Conservation (phyloP, 768 basidiomycete species). For the Psilocybe sp. region DNA sequence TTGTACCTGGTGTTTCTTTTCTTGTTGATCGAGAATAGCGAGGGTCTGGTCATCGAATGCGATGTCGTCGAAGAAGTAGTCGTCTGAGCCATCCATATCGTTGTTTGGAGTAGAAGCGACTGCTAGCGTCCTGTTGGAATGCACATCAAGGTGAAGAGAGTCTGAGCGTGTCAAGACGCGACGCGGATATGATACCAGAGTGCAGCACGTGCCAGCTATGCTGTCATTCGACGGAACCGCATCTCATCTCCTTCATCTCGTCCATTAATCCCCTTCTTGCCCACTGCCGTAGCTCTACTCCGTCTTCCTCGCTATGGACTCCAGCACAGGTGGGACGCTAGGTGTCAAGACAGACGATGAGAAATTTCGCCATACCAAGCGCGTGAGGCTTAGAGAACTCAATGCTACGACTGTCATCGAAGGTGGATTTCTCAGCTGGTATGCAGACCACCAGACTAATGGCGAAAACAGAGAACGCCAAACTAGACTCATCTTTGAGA, state of each 20-base stretch:
- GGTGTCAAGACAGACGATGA: slow-evolving; percentile 39
- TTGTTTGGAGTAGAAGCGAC: background rate
- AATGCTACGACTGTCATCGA: slow-evolving; percentile 48
- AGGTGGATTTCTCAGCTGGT: slow-evolving; percentile 34
- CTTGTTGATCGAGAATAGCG: slow-evolving; percentile 59
- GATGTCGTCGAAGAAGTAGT: slow-evolving; percentile 62
- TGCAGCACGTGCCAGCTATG: too few relatives aligned
- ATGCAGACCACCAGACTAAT: slow-evolving; percentile 2
- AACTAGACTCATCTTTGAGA: slow-evolving; percentile 91
- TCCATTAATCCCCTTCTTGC: background rate
- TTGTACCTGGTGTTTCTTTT: slow-evolving; percentile 39
- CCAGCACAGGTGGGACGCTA: slow-evolving; percentile 21
- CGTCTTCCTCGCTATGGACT: slow-evolving; percentile 25
- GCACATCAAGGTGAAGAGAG: too few relatives aligned
- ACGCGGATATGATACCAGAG: too few relatives aligned
- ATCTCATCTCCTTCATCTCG: background rate
- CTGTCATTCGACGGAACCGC: background rate
- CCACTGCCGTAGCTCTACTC: background rate
- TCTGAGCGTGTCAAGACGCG: too few relatives aligned
- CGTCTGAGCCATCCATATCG: slow-evolving; percentile 61
- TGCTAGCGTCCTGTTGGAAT: too few relatives aligned
- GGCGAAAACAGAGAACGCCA: slow-evolving; percentile 54
- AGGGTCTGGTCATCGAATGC: slow-evolving; percentile 60
- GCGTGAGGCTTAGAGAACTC: slow-evolving; percentile 54
- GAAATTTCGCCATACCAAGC: slow-evolving; percentile 49